These are phyloP conservation scores for Phoma sp. DNA, from an alignment of 2,329 filamentous ascomycete species.

Conservation along the genomic window DNA sequence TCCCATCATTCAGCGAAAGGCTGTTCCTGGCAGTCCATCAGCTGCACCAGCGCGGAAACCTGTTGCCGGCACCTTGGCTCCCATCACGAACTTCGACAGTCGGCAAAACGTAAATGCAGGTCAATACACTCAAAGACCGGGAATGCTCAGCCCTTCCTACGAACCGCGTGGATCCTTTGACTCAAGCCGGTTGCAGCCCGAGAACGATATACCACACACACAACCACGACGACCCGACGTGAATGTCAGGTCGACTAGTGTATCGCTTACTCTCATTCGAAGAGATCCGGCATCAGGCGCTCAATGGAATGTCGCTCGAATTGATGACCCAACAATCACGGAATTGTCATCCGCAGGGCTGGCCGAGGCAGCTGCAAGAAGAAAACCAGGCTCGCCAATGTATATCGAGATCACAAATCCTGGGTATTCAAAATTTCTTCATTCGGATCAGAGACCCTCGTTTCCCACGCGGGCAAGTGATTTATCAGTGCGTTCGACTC, in stretches of 20 bases:
- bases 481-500: constrained; percentile 19
- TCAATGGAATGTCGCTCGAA: constrained; percentile 60
- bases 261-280: constrained; percentile 56
- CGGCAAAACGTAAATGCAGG: constrained; percentile 37
- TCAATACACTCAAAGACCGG: constrained; percentile 23
- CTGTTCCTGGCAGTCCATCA: constrained; percentile 25
- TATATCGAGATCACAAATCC: constrained; percentile 64
- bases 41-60: constrained; percentile 34
- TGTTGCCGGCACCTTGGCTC: constrained; percentile 34
- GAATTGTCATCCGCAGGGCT: constrained; percentile 53
- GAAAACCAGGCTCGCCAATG: constrained; percentile 51
- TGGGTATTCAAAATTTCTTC: constrained; percentile 64
- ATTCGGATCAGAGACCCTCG: constrained; percentile 26
- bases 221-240: constrained; percentile 32
- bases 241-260: constrained; percentile 20
- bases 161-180: constrained; percentile 35
- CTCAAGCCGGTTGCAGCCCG: constrained; percentile 24
- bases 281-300: constrained; percentile 56
- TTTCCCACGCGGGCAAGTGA: constrained; percentile 23
- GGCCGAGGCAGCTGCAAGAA: constrained; percentile 35
- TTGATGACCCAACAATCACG: constrained; percentile 53
- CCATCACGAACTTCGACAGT: constrained; percentile 32
- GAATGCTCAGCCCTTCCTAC: constrained; percentile 26
- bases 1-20: constrained; percentile 40
- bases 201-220: constrained; percentile 28